A percentile compares a stretch with the other conserved stretches of the same genome.
Evolutionary conservation across 768 basidiomycete genomes (phyloP).

Genomic region (Pholiota conissans): DNA sequence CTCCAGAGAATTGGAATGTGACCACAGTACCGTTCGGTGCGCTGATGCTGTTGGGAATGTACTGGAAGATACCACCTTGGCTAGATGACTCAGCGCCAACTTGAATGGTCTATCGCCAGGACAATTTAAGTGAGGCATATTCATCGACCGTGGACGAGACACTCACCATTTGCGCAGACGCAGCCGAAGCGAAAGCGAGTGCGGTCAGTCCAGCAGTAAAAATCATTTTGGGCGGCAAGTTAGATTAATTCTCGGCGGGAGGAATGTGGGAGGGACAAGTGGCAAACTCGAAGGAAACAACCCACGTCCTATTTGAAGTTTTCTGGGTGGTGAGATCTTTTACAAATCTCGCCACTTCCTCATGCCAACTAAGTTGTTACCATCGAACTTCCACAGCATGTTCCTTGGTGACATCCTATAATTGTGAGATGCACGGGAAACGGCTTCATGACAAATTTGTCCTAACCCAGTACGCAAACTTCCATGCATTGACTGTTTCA

Average conservation of each 20-base stretch:
- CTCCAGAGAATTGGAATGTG: slow-evolving; percentile 50
- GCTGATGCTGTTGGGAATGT: slow-evolving; percentile 41
- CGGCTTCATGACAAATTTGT: not conserved
- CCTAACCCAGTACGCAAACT: not conserved
- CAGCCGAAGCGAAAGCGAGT: slow-evolving; percentile 17
- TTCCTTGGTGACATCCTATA: not conserved
- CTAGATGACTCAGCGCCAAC: slow-evolving; percentile 35
- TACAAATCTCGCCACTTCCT: not conserved
- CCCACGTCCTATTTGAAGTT: slow-evolving; percentile 10
- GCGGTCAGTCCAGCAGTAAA: slow-evolving; percentile 1
- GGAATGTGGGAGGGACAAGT: not conserved
- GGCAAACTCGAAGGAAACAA: not conserved
- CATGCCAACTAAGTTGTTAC: not conserved
- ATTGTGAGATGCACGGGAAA: not conserved
- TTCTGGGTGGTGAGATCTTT: not conserved
- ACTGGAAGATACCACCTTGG: slow-evolving; percentile 42
- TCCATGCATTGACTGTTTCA: not conserved
- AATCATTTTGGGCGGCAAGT: not conserved
- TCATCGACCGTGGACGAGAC: not conserved
- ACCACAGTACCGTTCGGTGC: slow-evolving; percentile 45
- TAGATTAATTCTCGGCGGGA: not conserved
- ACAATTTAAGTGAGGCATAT: not conserved
- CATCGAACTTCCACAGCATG: not conserved
- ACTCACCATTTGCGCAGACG: slow-evolving; percentile 21
- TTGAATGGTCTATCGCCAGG: slow-evolving; percentile 28